Base-by-base conservation (phyloP, 352 stramenopile genomes). In the Pythium phragmitis region DNA sequence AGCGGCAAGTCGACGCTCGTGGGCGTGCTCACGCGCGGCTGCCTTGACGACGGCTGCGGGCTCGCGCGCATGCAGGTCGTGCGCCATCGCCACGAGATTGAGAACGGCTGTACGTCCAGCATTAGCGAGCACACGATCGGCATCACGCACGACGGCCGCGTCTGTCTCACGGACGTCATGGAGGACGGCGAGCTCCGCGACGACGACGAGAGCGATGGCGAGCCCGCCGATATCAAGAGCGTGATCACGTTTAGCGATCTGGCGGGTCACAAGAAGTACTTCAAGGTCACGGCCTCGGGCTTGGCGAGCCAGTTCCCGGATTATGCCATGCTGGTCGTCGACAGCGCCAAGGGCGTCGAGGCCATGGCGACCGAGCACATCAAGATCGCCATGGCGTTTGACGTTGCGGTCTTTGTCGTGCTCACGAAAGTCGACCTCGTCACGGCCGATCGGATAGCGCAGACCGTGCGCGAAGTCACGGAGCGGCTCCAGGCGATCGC, bases 1-100 rank as follows among this genome's bases (percentile, higher is more conserved):
- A 90, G 87, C 49, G 90, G 90, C 61, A 97, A 97, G 68, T 96
- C 88, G 57, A 97, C 90, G 39, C 61, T 97, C 13, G 82, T 96
- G 3, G 87, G 89, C 9, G 90, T 97, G n/a, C 63, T 97, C 19
- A 97, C 88, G 9, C 77, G 84, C 26, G 85, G 87, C 4, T 89
- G 75, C 49, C 67, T 92, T 23, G 90, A 97, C 57, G 88, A 97
- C 58, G 90, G 90, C 3, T 71, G 82, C 48, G 90, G 90, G 1
- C 73, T 96, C 30, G 87, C 87, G 8, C 80, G 90, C 8, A 96
- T 96, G 87, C 86, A 96, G 67, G 87, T 96, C 16, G 96, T 96
- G 68, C 76, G 82, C 26, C 88, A 97, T 62, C 85, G 87, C 26
- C 90, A 97, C 68, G 90, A 97, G 68, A 75, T 97, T 8, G 88